Evolutionary conservation across 345 rosid species (phyloP).

Genomic region (Brassica incana): DNA sequence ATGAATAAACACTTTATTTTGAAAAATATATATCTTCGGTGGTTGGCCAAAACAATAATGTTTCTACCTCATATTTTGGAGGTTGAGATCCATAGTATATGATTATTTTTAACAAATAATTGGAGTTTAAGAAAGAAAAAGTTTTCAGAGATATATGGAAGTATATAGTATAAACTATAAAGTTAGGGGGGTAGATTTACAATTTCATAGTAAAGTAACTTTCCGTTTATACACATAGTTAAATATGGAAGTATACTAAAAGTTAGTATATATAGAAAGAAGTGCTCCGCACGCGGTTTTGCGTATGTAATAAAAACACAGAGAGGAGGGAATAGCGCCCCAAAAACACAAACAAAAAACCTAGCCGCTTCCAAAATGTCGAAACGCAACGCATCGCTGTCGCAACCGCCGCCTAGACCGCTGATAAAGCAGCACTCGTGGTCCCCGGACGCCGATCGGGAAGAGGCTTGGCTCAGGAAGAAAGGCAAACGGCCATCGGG

Average conservation of each 20-base stretch:
- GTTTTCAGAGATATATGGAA: not conserved
- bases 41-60: not conserved
- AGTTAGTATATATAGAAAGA: not conserved
- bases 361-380: slow-evolving; percentile 28
- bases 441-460: slow-evolving; percentile 76
- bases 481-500: slow-evolving; percentile 36
- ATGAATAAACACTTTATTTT: not conserved
- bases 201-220: not conserved
- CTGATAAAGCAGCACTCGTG: slow-evolving; percentile 67
- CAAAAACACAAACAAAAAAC: not conserved
- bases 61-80: not conserved
- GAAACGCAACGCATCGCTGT: slow-evolving; percentile 34
- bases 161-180: not conserved
- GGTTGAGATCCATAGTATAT: not conserved
- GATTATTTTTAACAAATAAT: not conserved
- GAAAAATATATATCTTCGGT: not conserved
- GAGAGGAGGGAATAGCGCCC: not conserved
- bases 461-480: slow-evolving; percentile 71
- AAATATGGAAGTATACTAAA: not conserved
- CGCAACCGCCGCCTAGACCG: slow-evolving; percentile 37
- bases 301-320: slow-evolving; percentile 15
- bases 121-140: not conserved
- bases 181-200: not conserved
- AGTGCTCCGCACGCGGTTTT: slow-evolving; percentile 31
- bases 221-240: not conserved